phyloP scores from a whole-genome alignment of 164 flowering plant species.

The Dillenia suffruticosa region DNA sequence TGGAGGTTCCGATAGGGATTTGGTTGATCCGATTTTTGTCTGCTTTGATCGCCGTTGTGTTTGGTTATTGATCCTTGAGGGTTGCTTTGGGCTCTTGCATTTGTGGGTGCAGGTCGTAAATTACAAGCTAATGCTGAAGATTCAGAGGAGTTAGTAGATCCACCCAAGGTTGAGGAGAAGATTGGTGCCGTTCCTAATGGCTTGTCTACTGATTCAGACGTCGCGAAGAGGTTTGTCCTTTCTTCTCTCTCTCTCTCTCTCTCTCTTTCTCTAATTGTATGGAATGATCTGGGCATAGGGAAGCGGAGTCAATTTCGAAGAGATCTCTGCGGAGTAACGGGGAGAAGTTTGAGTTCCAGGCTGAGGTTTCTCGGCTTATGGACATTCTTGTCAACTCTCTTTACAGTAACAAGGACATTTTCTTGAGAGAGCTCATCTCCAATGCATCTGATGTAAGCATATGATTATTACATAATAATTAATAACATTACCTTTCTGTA shows the following conservation, averaged over 20 bases:
- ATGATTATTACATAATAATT: background rate
- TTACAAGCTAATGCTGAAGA: conserved; percentile 77
- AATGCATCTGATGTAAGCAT: conserved; percentile 94
- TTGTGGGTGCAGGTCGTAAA: conserved; percentile 50
- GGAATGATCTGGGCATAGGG: conserved; percentile 44
- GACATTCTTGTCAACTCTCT: conserved; percentile 93
- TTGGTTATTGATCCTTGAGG: too few species aligned
- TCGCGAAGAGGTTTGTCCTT: conserved; percentile 61
- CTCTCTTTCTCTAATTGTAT: background rate
- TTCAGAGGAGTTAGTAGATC: conserved; percentile 62
- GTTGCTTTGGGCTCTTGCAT: background rate
- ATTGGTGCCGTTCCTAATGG: conserved; percentile 85
- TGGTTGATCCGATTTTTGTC: background rate
- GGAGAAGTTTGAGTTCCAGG: conserved; percentile 98
- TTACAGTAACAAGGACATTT: conserved; percentile 95
- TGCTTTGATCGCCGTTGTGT: background rate
- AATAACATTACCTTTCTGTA: background rate
- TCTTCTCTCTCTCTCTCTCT: background rate
- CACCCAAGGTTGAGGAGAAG: conserved; percentile 92
- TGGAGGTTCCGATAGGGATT: background rate
- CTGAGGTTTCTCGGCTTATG: conserved; percentile 99
- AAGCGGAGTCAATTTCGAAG: conserved; percentile 86
- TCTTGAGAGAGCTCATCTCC: conserved; percentile 93
- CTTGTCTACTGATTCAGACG: conserved; percentile 96
- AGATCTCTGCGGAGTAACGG: conserved; percentile 67